Evolutionary conservation across 331 rosid genomes (phyloP), one percentile per base, ranked within the genome.

Genomic region (Quercus lobata): DNA sequence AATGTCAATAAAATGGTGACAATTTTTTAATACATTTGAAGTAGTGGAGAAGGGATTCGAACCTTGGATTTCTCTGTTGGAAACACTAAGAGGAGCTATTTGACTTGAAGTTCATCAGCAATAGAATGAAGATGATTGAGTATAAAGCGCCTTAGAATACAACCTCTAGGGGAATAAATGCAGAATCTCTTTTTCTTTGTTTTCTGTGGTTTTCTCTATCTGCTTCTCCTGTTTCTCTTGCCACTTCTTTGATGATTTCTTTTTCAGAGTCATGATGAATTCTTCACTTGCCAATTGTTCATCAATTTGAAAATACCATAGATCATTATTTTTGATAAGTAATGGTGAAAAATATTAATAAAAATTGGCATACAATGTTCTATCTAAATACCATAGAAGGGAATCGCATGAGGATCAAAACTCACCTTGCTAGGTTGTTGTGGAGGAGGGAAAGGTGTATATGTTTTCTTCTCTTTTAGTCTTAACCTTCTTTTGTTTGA

Each of bases 391-490:
- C 35, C 15, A 58, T 60, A 35, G 37, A 11, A 15, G 5, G 1
- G 7, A 25, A 79, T 62, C 12, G 25, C 58, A 34, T 72, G 68
- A 22, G 71, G 55, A 55, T 55, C 72, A 17, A 17, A 56, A 53
- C 86, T 83, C 81, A 92, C 97, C 97, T 95, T 93, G 25, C 97
- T 92, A 37, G 91, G 97, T 74, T 52, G 97, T 80, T 84, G 97
- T 58, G 7, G 37, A 5, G 44, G 44, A 35, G 44, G 44, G 44
- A 35, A 35, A 35, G 2, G 44, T 35, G 44, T 89, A 71, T 94
- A 93, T 6, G 90, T 90, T 79, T 90, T 92, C 94, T 95, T 95
- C 86, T 86, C 77, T 25, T 25, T 82, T 92, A 76, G 88, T 35
- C 80, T 63, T 90, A 72, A 83, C 86, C 91, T 95, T 92, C 92